Evolutionary conservation across 2,329 filamentous ascomycete species (phyloP).

Genomic region (Colletotrichum abscissum): DNA sequence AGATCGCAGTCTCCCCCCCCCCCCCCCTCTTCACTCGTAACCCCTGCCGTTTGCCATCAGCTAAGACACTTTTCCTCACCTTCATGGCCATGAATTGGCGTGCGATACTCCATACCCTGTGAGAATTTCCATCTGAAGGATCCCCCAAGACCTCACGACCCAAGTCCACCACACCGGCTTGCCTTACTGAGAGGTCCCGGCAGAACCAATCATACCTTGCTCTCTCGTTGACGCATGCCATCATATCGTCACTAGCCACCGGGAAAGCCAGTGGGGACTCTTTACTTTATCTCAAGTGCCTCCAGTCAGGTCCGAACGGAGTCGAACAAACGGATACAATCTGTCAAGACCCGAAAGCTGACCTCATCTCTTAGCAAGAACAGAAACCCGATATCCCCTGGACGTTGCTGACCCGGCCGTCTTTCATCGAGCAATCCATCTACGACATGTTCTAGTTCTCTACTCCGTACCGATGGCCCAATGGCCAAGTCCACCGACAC

Average conservation of each 20-base stretch:
- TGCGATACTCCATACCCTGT: not conserved
- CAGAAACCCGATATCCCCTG: not conserved
- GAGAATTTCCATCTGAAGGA: not conserved
- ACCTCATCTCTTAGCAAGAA: not conserved
- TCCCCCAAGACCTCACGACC: too few relatives aligned
- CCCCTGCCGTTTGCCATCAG: not conserved
- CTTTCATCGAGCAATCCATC: not conserved
- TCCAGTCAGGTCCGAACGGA: too few relatives aligned
- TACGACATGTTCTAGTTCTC: not conserved
- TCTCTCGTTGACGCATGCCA: constrained; percentile 24
- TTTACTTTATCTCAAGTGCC: not conserved
- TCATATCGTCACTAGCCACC: constrained; percentile 25
- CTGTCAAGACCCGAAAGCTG: not conserved
- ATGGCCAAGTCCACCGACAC: not conserved
- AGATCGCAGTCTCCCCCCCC: not conserved
- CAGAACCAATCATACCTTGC: not conserved
- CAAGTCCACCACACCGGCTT: not conserved
- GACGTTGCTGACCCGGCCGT: not conserved
- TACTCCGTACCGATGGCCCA: not conserved
- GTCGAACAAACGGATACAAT: too few relatives aligned
- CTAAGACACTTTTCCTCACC: not conserved
- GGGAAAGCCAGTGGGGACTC: constrained; percentile 4
- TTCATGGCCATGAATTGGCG: not conserved
- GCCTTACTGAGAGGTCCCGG: not conserved
- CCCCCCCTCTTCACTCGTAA: not conserved